phyloP scores from a whole-genome alignment of 2,329 filamentous ascomycete species.

The Penicillium brevicompactum region DNA sequence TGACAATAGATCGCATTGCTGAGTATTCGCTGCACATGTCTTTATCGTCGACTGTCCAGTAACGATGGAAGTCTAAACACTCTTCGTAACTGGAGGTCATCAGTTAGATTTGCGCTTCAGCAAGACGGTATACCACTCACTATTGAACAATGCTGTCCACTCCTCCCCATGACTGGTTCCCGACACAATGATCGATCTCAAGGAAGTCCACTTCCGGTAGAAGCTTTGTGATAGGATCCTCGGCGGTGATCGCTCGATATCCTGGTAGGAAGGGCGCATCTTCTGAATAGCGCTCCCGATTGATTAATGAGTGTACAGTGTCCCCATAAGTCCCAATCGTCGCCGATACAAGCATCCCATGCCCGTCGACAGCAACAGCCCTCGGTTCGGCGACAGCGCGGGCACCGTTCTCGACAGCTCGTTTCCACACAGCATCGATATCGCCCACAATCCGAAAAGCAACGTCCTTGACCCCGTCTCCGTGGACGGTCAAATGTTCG shows the following conservation, averaged over 20 bases:
- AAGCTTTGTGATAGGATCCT: conserved; percentile 46
- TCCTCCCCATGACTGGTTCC: conserved; percentile 89
- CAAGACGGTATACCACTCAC: conserved; percentile 31
- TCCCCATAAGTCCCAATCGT: conserved; percentile 85
- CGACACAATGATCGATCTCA: conserved; percentile 90
- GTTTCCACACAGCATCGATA: conserved; percentile 71
- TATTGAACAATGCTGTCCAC: conserved; percentile 65
- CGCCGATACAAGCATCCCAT: conserved; percentile 65
- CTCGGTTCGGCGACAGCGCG: conserved; percentile 64
- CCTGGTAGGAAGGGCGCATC: conserved; percentile 72
- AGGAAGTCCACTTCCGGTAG: conserved; percentile 68
- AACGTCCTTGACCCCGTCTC: conserved; percentile 89
- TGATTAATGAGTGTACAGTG: conserved; percentile 84
- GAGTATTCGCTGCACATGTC: conserved; percentile 89
- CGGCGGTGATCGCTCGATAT: conserved; percentile 57
- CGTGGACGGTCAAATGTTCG: conserved; percentile 76
- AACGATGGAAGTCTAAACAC: conserved; percentile 85
- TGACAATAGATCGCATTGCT: conserved; percentile 81
- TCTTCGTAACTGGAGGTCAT: conserved; percentile 67
- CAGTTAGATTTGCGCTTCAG: neutral
- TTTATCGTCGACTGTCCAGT: conserved; percentile 91
- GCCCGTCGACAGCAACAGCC: conserved; percentile 52
- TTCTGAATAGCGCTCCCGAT: conserved; percentile 65
- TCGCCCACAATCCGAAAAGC: conserved; percentile 80
- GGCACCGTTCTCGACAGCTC: conserved; percentile 70